These are phyloP conservation scores for Lipomyces yamadae DNA, from an alignment of 805 yeast species.

Conservation along the genomic window DNA sequence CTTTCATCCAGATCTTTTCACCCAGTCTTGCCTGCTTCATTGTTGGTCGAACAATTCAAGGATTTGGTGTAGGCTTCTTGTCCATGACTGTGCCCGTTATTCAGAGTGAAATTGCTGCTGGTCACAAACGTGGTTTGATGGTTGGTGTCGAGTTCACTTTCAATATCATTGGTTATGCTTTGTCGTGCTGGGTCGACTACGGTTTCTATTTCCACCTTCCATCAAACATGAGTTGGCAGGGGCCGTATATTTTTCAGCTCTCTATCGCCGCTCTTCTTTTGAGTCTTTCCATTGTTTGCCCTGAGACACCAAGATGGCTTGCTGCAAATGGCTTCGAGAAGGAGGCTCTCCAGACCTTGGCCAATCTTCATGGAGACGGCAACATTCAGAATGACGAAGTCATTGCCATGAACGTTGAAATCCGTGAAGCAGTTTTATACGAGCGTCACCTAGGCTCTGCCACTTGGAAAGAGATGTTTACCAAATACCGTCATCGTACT, in stretches of 20 bases:
- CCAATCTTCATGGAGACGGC: constrained; percentile 79
- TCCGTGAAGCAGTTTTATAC: constrained; percentile 76
- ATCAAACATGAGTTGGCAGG: constrained; percentile 70
- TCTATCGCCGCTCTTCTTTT: constrained; percentile 69
- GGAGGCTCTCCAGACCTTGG: constrained; percentile 85
- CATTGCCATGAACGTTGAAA: constrained; percentile 71
- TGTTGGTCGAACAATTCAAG: constrained; percentile 74
- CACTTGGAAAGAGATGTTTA: constrained; percentile 73
- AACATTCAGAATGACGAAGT: constrained; percentile 71
- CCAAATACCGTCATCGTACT: constrained; percentile 62
- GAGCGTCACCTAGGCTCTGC: constrained; percentile 80
- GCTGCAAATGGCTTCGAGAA: constrained; percentile 73
- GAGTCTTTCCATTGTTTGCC: constrained; percentile 74
- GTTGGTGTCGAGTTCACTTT: constrained; percentile 90
- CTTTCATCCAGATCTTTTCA: constrained; percentile 69
- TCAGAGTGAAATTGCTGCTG: constrained; percentile 85
- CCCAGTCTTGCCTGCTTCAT: constrained; percentile 59
- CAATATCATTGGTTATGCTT: constrained; percentile 76
- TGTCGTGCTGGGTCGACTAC: constrained; percentile 87
- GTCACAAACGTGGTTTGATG: constrained; percentile 78
- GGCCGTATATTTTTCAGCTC: constrained; percentile 76
- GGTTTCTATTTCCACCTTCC: constrained; percentile 63
- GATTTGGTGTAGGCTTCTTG: constrained; percentile 83
- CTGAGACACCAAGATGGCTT: constrained; percentile 90
- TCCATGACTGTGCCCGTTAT: constrained; percentile 85